A percentile compares a stretch with the other conserved stretches of the same genome.
These are phyloP conservation scores for Calonectria crousiana DNA, from an alignment of 2,329 filamentous ascomycete species.

Conservation along the genomic window DNA sequence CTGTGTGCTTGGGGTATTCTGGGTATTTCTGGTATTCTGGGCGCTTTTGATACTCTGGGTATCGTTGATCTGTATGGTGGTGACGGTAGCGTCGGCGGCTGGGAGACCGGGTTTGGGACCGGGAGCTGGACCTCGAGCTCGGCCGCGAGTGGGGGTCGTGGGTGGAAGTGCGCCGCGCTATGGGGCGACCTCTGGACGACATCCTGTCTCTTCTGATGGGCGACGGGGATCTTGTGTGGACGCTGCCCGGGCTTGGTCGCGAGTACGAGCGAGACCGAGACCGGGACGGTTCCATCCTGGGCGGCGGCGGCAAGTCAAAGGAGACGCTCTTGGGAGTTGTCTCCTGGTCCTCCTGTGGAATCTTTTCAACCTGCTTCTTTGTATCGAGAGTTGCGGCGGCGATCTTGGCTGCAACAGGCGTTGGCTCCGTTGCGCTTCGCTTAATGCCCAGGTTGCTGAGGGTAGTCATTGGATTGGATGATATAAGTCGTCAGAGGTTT, in stretches of 20 bases:
- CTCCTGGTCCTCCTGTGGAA: neutral
- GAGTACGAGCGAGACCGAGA: conserved; percentile 34
- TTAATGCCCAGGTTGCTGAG: neutral
- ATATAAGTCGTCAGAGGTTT: neutral
- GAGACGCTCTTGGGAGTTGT: conserved; percentile 1
- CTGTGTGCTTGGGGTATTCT: conserved; percentile 12
- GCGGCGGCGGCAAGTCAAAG: neutral
- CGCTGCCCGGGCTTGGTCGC: conserved; percentile 33
- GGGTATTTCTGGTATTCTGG: neutral
- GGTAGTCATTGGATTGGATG: neutral
- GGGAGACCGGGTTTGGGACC: conserved; percentile 36
- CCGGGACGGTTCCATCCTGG: conserved; percentile 23
- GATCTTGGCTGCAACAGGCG: neutral
- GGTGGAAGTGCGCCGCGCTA: conserved; percentile 21
- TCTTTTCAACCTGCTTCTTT: neutral
- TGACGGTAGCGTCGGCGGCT: conserved; percentile 27
- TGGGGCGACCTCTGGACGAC: conserved; percentile 31
- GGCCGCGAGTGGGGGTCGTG: conserved; percentile 35
- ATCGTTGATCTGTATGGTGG: conserved; percentile 22
- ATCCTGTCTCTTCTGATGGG: conserved; percentile 28
- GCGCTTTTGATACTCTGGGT: conserved; percentile 22
- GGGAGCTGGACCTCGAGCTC: conserved; percentile 38
- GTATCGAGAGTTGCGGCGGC: neutral
- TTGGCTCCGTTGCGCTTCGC: neutral
- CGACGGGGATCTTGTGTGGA: conserved; percentile 24